Evolutionary conservation across 805 yeast species (phyloP).

Genomic region (Pichia exigua): DNA sequence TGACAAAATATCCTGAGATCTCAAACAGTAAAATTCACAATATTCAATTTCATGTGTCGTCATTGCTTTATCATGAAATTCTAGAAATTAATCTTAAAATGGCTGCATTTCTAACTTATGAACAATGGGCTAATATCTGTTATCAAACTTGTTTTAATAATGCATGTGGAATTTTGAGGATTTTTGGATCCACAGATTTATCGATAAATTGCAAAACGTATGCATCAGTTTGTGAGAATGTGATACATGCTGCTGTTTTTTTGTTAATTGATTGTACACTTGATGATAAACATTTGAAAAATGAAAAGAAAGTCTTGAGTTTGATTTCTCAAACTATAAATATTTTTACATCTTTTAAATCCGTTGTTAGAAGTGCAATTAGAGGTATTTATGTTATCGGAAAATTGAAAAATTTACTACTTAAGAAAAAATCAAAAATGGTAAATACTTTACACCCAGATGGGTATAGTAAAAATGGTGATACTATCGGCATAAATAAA

Average conservation of each 20-base stretch:
- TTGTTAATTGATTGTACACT: constrained; percentile 24
- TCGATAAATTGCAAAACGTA: constrained; percentile 18
- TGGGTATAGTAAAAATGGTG: not conserved
- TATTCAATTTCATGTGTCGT: constrained; percentile 14
- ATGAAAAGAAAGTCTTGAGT: constrained; percentile 12
- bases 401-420: constrained; percentile 12
- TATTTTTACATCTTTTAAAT: constrained; percentile 19
- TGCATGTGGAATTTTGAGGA: constrained; percentile 15
- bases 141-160: constrained; percentile 18
- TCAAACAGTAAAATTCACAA: constrained; percentile 10
- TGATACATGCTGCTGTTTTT: constrained; percentile 23
- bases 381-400: constrained; percentile 26
- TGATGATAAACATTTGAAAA: constrained; percentile 15
- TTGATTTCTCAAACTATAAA: constrained; percentile 15
- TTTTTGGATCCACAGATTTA: constrained; percentile 12
- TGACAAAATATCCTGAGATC: constrained; percentile 9
- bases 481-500: no score
- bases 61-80: constrained; percentile 18
- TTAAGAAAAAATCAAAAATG: not conserved
- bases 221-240: constrained; percentile 19
- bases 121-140: constrained; percentile 19
- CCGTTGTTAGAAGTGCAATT: constrained; percentile 23
- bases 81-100: constrained; percentile 25
- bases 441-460: not conserved
- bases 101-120: constrained; percentile 21